phyloP scores from a whole-genome alignment of 2,329 filamentous ascomycete species.

The Plenodomus tracheiphilus region DNA sequence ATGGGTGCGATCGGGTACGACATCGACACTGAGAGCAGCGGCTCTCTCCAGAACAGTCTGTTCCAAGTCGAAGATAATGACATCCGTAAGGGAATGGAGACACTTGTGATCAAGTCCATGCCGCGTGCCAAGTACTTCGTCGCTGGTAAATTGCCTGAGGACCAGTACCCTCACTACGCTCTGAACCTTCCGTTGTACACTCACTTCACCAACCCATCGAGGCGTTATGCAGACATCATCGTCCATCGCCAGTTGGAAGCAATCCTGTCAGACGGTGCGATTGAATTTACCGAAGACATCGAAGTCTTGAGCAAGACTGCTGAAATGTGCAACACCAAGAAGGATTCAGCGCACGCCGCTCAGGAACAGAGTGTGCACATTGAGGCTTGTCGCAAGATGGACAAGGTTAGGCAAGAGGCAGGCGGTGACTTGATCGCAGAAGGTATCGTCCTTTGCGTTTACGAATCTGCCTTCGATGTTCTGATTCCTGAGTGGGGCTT shows the following conservation, averaged over 20 bases:
- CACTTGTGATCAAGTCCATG: constrained; percentile 92
- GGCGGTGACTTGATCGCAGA: constrained; percentile 93
- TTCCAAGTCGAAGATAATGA: constrained; percentile 90
- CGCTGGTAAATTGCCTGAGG: constrained; percentile 74
- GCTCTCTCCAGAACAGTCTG: constrained; percentile 87
- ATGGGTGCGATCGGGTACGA: constrained; percentile 91
- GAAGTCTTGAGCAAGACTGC: constrained; percentile 89
- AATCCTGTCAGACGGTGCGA: constrained; percentile 76
- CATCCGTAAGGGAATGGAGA: constrained; percentile 97
- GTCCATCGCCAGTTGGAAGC: constrained; percentile 94
- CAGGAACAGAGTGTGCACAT: constrained; percentile 99
- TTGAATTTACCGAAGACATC: constrained; percentile 86
- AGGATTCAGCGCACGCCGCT: constrained; percentile 94
- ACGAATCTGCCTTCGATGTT: constrained; percentile 97
- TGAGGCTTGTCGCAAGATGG: constrained; percentile 94
- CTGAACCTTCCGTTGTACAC: constrained; percentile 94
- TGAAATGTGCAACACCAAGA: constrained; percentile 97
- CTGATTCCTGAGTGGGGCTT: constrained; percentile 98
- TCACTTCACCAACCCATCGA: constrained; percentile 93
- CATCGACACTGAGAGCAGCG: constrained; percentile 86
- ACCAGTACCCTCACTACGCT: constrained; percentile 84
- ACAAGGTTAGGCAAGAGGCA: constrained; percentile 82
- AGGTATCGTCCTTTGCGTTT: constrained; percentile 94
- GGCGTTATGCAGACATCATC: constrained; percentile 91
- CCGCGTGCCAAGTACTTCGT: constrained; percentile 95